These are phyloP conservation scores for Aspergillus terreus DNA, from an alignment of 2,329 filamentous ascomycete genomes.

Conservation along the genomic window DNA sequence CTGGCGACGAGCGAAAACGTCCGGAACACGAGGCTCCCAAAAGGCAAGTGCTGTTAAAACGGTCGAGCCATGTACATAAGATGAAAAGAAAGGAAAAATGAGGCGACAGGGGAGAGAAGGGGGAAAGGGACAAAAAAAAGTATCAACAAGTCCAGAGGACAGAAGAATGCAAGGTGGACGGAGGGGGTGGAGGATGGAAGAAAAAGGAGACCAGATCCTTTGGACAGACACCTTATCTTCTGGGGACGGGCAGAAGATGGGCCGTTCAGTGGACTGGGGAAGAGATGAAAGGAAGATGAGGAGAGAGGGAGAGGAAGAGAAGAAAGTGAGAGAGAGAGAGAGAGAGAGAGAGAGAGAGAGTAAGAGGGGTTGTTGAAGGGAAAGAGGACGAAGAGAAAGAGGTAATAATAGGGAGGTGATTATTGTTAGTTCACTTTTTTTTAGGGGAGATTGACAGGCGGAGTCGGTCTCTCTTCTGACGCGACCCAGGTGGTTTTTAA, in stretches of 20 bases:
- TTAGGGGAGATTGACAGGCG: slow-evolving; percentile 17
- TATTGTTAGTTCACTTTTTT: slow-evolving; percentile 9
- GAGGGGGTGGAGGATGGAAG: slow-evolving; percentile 1
- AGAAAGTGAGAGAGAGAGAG: slow-evolving; percentile 19
- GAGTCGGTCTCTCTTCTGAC: slow-evolving; percentile 11
- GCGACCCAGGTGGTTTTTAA: neutral
- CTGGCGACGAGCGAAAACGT: slow-evolving; percentile 25
- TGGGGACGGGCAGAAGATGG: slow-evolving; percentile 26
- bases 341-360: slow-evolving; percentile 17
- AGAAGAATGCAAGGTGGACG: slow-evolving; percentile 10
- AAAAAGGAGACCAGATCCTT: slow-evolving; percentile 24
- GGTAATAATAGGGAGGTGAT: slow-evolving; percentile 20
- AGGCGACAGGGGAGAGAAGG: slow-evolving; percentile 5
- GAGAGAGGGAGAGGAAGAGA: slow-evolving; percentile 15
- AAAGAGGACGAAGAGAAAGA: slow-evolving; percentile 19
- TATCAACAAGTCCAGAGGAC: slow-evolving; percentile 8
- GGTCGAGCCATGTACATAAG: slow-evolving; percentile 32
- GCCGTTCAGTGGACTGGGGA: slow-evolving; percentile 21
- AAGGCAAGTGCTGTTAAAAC: slow-evolving; percentile 23
- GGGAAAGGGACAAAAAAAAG: slow-evolving; percentile 8
- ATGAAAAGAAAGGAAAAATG: slow-evolving; percentile 12
- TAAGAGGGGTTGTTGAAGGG: slow-evolving; percentile 12
- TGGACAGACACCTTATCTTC: slow-evolving; percentile 26
- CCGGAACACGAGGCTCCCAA: slow-evolving; percentile 25
- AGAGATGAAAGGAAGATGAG: slow-evolving; percentile 10